phyloP scores from a whole-genome alignment of 1,284 basidiomycete genomes.

The Athelia psychrophila region DNA sequence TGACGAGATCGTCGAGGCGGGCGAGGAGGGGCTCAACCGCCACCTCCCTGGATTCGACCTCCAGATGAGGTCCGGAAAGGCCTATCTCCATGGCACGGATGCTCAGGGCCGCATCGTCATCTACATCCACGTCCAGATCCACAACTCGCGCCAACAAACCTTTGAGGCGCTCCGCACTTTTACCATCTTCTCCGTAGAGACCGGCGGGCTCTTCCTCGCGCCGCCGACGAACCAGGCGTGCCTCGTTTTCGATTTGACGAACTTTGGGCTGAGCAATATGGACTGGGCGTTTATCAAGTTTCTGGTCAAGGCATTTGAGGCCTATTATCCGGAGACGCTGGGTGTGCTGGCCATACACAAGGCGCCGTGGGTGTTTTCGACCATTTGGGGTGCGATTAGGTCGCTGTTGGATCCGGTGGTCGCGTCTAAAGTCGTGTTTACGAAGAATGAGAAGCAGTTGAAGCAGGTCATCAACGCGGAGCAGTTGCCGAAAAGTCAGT shows the following conservation, averaged over 20 bases:
- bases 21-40: not conserved
- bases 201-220: not conserved
- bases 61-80: slow-evolving; percentile 1
- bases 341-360: not conserved
- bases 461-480: not conserved
- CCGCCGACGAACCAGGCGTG: not conserved
- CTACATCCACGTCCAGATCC: not conserved
- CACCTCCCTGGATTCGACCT: not conserved
- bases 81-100: not conserved
- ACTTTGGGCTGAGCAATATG: not conserved
- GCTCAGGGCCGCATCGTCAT: not conserved
- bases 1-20: not conserved
- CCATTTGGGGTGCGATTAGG: not conserved
- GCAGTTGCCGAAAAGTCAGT: not conserved
- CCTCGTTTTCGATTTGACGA: not conserved
- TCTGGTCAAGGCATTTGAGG: slow-evolving; percentile 1
- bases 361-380: not conserved
- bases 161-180: not conserved
- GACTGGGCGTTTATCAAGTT: slow-evolving; percentile 1
- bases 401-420: not conserved
- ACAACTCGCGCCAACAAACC: not conserved
- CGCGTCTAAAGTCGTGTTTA: not conserved
- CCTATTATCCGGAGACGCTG: not conserved
- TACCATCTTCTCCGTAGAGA: not conserved
- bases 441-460: not conserved